Evolutionary conservation across 768 basidiomycete species (phyloP).

Genomic region (Auricularia cornea): DNA sequence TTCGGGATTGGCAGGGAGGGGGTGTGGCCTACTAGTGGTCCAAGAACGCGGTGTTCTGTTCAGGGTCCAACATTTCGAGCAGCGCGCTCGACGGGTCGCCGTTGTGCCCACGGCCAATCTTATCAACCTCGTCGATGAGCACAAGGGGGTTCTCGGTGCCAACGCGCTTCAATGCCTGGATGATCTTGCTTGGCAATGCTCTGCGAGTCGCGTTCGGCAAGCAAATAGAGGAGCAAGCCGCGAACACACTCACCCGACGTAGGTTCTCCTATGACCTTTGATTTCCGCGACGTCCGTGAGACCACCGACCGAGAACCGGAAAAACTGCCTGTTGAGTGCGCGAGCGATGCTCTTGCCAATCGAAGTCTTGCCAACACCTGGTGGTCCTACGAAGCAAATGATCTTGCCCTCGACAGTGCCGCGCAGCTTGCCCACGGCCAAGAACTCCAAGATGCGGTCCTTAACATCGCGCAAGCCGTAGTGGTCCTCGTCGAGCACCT

Average conservation of each 20-base stretch:
- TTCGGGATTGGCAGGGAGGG: not conserved
- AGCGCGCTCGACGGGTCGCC: constrained; percentile 89
- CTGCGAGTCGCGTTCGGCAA: constrained; percentile 25
- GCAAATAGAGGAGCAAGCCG: not conserved
- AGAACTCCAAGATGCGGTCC: constrained; percentile 88
- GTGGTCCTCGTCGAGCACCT: constrained; percentile 88
- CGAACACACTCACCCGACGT: constrained; percentile 61
- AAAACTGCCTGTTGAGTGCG: constrained; percentile 86
- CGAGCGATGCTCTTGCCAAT: constrained; percentile 94
- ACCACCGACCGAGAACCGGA: constrained; percentile 94
- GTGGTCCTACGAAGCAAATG: constrained; percentile 91
- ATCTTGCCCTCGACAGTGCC: constrained; percentile 98
- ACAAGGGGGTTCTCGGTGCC: constrained; percentile 92
- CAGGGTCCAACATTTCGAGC: constrained; percentile 89
- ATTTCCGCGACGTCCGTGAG: constrained; percentile 98
- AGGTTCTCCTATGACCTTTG: constrained; percentile 96
- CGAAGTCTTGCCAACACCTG: constrained; percentile 94
- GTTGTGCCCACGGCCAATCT: constrained; percentile 85
- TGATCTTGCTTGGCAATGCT: constrained; percentile 89
- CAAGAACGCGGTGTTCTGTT: constrained; percentile 90
- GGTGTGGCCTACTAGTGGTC: constrained; percentile 81
- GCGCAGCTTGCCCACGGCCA: constrained; percentile 89
- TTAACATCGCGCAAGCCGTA: constrained; percentile 91
- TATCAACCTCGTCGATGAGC: constrained; percentile 92
- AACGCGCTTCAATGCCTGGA: constrained; percentile 87